Percentiles rank a stretch among this genome's conserved stretches.
phyloP scores from a whole-genome alignment of 306 rosid genomes.

The Begonia masoniana region DNA sequence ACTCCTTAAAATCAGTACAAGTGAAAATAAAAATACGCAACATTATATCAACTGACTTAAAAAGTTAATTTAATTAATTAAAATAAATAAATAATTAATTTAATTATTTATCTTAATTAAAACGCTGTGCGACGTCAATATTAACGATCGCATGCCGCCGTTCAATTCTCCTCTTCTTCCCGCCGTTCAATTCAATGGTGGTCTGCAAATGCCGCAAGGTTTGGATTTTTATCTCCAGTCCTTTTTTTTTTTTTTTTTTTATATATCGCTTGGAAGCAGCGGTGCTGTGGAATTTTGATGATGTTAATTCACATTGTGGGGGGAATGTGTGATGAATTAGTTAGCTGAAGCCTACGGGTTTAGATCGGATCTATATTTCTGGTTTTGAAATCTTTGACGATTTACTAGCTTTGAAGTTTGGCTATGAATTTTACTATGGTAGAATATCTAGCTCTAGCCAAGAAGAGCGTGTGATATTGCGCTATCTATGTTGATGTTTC shows the following conservation, averaged over 20 bases:
- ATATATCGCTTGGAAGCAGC: background rate
- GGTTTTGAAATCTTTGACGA: conserved; percentile 16
- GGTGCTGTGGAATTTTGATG: conserved; percentile 1
- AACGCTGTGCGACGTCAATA: too few species aligned
- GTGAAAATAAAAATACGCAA: too few species aligned
- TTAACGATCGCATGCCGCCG: too few species aligned
- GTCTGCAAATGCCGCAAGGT: conserved; percentile 99
- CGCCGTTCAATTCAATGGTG: conserved; percentile 69
- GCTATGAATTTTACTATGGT: background rate
- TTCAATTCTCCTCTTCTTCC: conserved; percentile 8
- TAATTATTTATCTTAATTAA: too few species aligned
- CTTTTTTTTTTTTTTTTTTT: background rate
- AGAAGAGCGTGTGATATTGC: background rate
- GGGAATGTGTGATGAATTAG: conserved; percentile 8
- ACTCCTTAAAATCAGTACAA: too few species aligned
- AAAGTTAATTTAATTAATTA: too few species aligned
- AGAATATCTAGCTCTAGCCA: background rate
- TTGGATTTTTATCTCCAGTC: conserved; percentile 5
- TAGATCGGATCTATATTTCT: conserved; percentile 31
- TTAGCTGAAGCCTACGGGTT: conserved; percentile 8
- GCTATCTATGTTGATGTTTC: background rate
- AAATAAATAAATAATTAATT: too few species aligned
- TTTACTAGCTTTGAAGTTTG: conserved; percentile 17
- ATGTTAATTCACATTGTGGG: conserved; percentile 9
- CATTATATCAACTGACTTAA: too few species aligned